phyloP scores from a whole-genome alignment of 257 asterid species.

The Solanum pennellii region DNA sequence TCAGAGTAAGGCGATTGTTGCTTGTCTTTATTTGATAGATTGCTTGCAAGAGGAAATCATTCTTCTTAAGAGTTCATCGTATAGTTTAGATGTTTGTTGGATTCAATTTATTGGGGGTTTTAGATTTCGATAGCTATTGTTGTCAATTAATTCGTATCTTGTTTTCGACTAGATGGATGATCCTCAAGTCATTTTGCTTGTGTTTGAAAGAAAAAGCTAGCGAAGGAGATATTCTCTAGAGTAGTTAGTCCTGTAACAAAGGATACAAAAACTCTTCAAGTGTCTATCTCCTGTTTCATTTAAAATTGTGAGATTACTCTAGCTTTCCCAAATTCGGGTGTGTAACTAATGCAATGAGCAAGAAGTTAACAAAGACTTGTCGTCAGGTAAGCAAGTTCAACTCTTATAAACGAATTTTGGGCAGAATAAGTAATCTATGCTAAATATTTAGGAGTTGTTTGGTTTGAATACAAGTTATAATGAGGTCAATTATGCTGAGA shows the following conservation, averaged over 20 bases:
- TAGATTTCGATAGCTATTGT: not conserved
- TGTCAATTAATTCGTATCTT: not conserved
- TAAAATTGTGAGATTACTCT: not conserved
- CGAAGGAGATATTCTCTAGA: not conserved
- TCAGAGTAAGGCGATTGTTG: not conserved
- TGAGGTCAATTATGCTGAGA: not conserved
- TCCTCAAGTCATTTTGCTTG: not conserved
- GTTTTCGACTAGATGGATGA: not conserved
- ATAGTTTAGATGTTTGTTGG: not conserved
- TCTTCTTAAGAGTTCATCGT: not conserved
- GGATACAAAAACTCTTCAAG: not conserved
- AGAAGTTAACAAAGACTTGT: not conserved
- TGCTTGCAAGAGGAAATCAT: not conserved
- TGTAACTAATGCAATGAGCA: not conserved
- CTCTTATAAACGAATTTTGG: not conserved
- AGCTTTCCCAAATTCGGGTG: not conserved
- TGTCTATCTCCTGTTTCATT: not conserved
- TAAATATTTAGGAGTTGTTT: not conserved
- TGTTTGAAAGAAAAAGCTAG: not conserved
- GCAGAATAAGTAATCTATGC: not conserved
- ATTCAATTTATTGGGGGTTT: not conserved
- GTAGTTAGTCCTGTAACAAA: not conserved
- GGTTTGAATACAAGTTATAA: not conserved
- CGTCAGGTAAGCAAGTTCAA: not conserved
- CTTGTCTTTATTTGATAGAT: not conserved